Percentiles rank a stretch among this genome's conserved stretches.
Conservation (phyloP, 257 asterid species). For the Galeopsis tetrahit region DNA sequence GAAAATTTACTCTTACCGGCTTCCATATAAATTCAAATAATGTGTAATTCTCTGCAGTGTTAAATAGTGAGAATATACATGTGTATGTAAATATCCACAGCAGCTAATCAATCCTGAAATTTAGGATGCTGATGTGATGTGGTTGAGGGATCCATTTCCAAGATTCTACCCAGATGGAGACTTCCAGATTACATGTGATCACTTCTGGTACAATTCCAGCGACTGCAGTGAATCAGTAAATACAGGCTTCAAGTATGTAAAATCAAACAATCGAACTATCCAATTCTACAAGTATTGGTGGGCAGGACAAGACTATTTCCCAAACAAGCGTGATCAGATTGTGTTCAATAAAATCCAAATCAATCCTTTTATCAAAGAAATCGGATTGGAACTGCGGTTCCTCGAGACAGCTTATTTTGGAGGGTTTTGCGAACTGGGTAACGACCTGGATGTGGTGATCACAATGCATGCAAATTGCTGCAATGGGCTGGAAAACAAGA, state of each 20-base stretch:
- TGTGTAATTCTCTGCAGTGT: background rate
- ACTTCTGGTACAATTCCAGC: conserved; percentile 36
- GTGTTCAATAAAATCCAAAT: conserved; percentile 50
- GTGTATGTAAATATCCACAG: background rate
- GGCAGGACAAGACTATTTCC: conserved; percentile 32
- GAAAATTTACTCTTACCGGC: background rate
- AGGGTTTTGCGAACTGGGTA: conserved; percentile 58
- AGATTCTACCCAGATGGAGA: conserved; percentile 51
- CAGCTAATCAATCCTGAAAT: background rate
- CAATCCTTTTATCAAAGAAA: conserved; percentile 34
- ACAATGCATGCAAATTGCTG: conserved; percentile 78
- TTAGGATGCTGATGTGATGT: conserved; percentile 71
- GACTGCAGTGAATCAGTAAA: conserved; percentile 49
- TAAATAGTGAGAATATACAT: background rate
- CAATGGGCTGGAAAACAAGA: conserved; percentile 52
- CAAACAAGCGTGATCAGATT: conserved; percentile 57
- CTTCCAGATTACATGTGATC: conserved; percentile 65
- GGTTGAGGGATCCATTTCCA: conserved; percentile 63
- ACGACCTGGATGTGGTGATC: conserved; percentile 48
- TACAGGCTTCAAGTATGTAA: conserved; percentile 62
- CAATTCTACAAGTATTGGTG: conserved; percentile 63
- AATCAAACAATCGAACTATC: conserved; percentile 48
- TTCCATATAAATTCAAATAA: background rate
- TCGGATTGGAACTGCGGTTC: conserved; percentile 52
- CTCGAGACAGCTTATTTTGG: conserved; percentile 58